Evolutionary conservation across 2,329 filamentous ascomycete species (phyloP), one percentile per base, ranked within the genome.

Genomic region (Purpureocillium takamizusanense): DNA sequence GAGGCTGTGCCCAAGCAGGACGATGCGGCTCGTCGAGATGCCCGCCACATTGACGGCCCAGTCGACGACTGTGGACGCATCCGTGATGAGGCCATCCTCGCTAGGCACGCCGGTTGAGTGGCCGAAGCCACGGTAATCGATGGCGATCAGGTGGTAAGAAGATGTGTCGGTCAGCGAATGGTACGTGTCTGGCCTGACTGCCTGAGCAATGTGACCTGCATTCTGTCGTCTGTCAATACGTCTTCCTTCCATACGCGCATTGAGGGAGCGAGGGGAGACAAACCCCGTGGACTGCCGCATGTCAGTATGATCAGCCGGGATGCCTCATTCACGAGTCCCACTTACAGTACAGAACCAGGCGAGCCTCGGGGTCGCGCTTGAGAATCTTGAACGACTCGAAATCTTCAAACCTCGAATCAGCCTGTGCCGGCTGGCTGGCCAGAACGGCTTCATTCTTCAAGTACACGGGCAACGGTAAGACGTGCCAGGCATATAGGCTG

Each of bases 101-200:
- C 80, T 82, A 1, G 90, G 90, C 4, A 62, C 65, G n/a, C 90
- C 87, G 1, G 81, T 86, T 8, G 85, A 92, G 30, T 76, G 72
- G 1, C 88, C 89, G 50, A 86, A 95, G 7, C 89, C 89, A 14
- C 89, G 83, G 61, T 95, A 95, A 66, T 95, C 88, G 51, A 95
- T 79, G 30, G 86, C 77, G n/a, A 95, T 68, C 33, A 95, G 75
- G 54, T 95, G 89, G 39, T 88, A 79, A 0, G 73, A 74, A 2
- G 83, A 83, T 3, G 81, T 78, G 37, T 83, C 76, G 4, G 87
- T 78, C 31, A 95, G 67, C 33, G 80, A 73, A 49, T 88, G 86
- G 57, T 94, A 94, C 40, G 79, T 83, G 25, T 79, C 71, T 2
- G 87, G 82, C 13, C 90, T 78, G 55, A 81, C 74, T 42, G 78